Base-by-base conservation (phyloP, 257 asterid species). In the Ballota nigra region DNA sequence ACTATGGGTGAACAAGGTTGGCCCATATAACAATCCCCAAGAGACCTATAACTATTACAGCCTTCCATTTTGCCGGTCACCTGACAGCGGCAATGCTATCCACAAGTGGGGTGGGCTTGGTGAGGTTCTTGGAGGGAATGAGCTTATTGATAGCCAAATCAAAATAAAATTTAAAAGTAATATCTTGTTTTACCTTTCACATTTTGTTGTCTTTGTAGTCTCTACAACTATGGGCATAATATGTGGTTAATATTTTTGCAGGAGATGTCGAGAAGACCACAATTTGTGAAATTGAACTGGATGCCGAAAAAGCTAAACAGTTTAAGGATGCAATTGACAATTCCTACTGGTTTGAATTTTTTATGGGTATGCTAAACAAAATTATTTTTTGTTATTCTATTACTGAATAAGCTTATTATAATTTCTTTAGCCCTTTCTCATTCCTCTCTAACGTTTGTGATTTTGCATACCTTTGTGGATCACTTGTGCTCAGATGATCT, bases 61-160 rank as follows among this genome's bases (percentile, higher is more conserved):
- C 81, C 96, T 94, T 71, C 98, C 98, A 4, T 94, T 94, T 82
- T 94, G 98, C 79, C 96, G 62, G 76, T 84, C 85, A 53, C 81
- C 83, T 33, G 38, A 33, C 38, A 33, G 38, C 7, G 94, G 94
- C n/a, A 79, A 71, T 81, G 70, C 85, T 64, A 83, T 92, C 67
- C 98, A 91, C 83, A 94, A 89, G 79, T 94, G 98, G 98, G 98
- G 96, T 79, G 97, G 97, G 63, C 97, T 94, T 64, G 98, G 98
- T 47, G 98, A 94, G 83, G 98, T 94, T 62, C 86, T 94, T 69
- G 98, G 97, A 58, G 98, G 98, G 84, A 94, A 94, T 76, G 98
- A 94, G 82, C 98, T 94, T 63, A 94, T 94, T 67, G 96, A 94
- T 76, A 89, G 98, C 80, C 90, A 87, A 75, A 83, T 94, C 64